Base-by-base conservation (phyloP, 2,329 filamentous ascomycete species). In the Magnaporthiopsis incrustans region DNA sequence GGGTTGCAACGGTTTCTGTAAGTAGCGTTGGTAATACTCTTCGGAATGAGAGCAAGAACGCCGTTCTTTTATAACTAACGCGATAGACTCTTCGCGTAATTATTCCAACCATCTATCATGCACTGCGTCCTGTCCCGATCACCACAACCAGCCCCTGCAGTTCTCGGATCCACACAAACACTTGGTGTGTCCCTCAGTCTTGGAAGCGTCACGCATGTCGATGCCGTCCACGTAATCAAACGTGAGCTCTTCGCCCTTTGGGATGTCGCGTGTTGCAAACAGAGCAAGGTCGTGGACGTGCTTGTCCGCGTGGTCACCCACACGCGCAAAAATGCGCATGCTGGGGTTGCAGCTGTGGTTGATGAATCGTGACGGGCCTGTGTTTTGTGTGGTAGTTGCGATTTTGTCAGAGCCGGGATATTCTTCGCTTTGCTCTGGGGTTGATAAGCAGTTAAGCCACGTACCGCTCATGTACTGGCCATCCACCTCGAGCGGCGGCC, bases 321-420 rank as follows among this genome's bases (percentile, higher is more conserved):
- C 89, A 1, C 91, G 85, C 0, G 89, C 90, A 74, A 93, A 94
- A 66, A 92, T 91, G 18, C 89, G 81, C 71, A 92, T 82, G 70
- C 93, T 94, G 0, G 91, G 90, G 5, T 90, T 84, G 72, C 91
- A 94, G 2, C 85, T 89, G 73, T 95, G 91, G 70, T 95, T 95
- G 73, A 94, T 89, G 74, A 94, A 95, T 3, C 90, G 84, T 0
- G 89, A 91, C 0, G 90, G 89, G 0, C 44, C 44, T 53, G 22
- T 25, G 4, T 44, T 18, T 44, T 38, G 35, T 15, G 12, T 38
- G 35, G 1, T 38, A 2, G 12, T 38, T 15, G 44, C 2, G 44
- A 6, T 8, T n/a, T n/a, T n/a, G 18, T 50, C 44, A 44, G 38
- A 4, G 15, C 11, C 44, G 2, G 44, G 5, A 18, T 50, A 3